Base-by-base conservation (phyloP, 208 protist genomes). In the Wallacemonas sp. region DNA sequence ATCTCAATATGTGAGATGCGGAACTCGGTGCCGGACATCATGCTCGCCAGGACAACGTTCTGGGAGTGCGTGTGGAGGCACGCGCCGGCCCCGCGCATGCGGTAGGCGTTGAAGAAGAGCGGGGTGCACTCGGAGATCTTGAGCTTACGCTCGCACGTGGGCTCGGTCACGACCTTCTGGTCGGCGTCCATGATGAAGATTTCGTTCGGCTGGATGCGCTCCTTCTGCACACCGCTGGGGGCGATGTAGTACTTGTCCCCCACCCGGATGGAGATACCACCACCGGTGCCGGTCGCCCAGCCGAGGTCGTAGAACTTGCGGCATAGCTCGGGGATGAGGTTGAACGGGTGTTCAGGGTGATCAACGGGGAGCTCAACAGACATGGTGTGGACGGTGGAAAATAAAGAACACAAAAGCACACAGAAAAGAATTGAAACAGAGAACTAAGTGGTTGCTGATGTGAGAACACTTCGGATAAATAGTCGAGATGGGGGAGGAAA, bases 231-330 rank as follows among this genome's bases (percentile, higher is more conserved):
- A 11, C 97, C 95, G 32, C 92, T 98, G 2, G 97, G 93, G 31
- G 97, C 95, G 54, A 98, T 77, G 84, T 97, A 98, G 48, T 92
- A 89, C 18, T 74, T 74, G 61, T 81, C 78, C 54, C 79, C 81
- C 31, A 86, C 36, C 23, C 79, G 77, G 49, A 98, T 95, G 23
- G 81, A 92, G 59, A 99, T 96, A 57, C 96, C 97, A 44, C 95
- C 96, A n/a, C 96, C 96, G 2, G 97, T 98, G 70, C 95, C 96
- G n/a, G 96, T 98, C 18, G 96, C 93, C 95, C 95, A 98, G 50
- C 94, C 96, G n/a, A 93, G 71, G 41, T 69, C 23, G 74, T 98
- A 98, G 67, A 98, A 98, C 20, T 76, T 74, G n/a, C 79, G 70
- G 73, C 95, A 98, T 7, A 98, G 76, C 72, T 98, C 87, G 14